A percentile compares a stretch with the other conserved stretches of the same genome.
These are phyloP conservation scores for Fusarium setosum DNA, from an alignment of 2,329 filamentous ascomycete species.

Conservation along the genomic window DNA sequence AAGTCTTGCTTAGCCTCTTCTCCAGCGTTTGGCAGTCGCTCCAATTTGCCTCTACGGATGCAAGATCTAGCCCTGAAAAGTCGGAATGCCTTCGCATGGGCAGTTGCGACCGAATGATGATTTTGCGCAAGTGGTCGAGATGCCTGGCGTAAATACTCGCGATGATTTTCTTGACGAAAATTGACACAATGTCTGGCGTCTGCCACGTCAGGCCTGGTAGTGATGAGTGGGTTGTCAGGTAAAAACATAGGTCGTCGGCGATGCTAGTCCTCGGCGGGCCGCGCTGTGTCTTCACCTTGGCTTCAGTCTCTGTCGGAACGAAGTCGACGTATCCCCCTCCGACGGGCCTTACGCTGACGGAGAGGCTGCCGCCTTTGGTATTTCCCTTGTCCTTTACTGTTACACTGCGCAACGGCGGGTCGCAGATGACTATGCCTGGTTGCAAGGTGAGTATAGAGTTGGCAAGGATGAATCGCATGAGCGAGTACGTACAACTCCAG, in stretches of 20 bases:
- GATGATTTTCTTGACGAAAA: background rate
- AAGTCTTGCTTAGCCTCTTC: background rate
- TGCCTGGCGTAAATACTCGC: background rate
- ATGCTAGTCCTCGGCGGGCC: background rate
- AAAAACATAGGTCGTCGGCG: background rate
- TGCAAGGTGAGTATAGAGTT: background rate
- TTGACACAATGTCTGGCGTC: background rate
- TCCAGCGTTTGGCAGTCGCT: conserved; percentile 2
- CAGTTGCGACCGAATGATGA: background rate
- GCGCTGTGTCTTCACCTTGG: no score
- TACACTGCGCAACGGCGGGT: background rate
- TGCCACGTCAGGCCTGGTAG: background rate
- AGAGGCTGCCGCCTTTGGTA: background rate
- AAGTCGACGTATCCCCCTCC: background rate
- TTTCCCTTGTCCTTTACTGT: background rate
- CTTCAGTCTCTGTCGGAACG: background rate
- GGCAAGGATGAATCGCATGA: no score
- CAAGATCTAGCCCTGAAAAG: background rate
- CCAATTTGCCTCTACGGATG: conserved; percentile 3
- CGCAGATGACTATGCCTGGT: background rate
- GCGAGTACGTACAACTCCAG: background rate
- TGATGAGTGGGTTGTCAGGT: background rate
- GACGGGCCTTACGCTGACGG: background rate
- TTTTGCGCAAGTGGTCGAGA: background rate
- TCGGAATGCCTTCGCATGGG: background rate